phyloP scores from a whole-genome alignment of 139 green algal species.

The Edaphochlamys debaryana region DNA sequence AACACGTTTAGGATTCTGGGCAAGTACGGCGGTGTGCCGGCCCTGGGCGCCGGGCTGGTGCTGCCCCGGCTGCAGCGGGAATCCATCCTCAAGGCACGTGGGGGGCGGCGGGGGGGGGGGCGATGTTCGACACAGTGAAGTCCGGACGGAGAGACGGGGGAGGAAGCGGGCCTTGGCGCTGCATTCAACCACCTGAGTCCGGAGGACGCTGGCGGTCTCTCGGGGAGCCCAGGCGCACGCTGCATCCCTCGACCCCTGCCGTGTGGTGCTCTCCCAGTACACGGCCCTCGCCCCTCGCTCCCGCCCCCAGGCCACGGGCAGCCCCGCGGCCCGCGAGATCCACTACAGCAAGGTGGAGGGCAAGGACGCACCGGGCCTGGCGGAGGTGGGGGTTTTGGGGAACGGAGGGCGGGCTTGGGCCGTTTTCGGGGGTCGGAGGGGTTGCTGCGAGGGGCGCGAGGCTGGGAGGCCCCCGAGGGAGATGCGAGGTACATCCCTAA shows the following conservation, averaged over 20 bases:
- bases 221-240: no score
- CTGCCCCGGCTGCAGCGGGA: slow-evolving; percentile 22
- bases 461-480: no score
- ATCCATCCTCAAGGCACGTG: slow-evolving; percentile 43
- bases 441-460: not conserved
- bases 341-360: slow-evolving; percentile 63
- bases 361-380: slow-evolving; percentile 53
- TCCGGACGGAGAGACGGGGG: no score
- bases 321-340: slow-evolving; percentile 57
- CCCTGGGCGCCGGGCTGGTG: slow-evolving; percentile 49
- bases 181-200: no score
- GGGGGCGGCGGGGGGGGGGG: no score
- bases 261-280: no score
- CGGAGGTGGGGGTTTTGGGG: slow-evolving; percentile 24
- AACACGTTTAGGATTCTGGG: slow-evolving; percentile 69
- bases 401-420: not conserved
- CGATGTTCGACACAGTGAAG: no score
- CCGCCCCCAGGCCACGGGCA: slow-evolving; percentile 54
- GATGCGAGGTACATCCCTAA: no score
- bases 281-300: no score
- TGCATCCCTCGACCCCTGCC: no score
- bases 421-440: not conserved
- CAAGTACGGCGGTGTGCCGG: slow-evolving; percentile 61
- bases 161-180: no score
- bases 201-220: no score